Percentiles rank a stretch among this genome's conserved stretches.
Evolutionary conservation across 257 asterid genomes (phyloP).

Genomic region (Primulina eburnea): DNA sequence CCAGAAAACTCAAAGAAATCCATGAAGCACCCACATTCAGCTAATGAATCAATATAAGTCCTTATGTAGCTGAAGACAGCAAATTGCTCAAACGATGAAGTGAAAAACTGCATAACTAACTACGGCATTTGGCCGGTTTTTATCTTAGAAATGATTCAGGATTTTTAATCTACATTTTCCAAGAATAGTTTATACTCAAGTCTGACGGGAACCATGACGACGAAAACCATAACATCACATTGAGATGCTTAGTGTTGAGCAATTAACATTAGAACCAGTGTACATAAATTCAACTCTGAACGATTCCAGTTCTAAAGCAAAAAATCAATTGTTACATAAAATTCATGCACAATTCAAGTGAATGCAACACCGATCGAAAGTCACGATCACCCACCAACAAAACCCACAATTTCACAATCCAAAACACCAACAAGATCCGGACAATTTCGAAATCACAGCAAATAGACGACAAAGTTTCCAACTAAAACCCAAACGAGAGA

Average conservation of each 20-base stretch:
- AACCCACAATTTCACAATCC: constrained; percentile 1
- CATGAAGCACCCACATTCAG: constrained; percentile 10
- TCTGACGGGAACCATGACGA: neutral
- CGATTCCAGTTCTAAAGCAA: neutral
- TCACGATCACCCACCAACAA: neutral
- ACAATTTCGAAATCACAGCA: neutral
- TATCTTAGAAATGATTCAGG: neutral
- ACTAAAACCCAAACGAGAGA: constrained; percentile 16
- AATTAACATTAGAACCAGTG: neutral
- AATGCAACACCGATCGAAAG: constrained; percentile 5
- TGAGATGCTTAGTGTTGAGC: neutral
- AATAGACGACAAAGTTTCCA: neutral
- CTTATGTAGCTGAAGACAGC: constrained; percentile 9
- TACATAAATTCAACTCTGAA: constrained; percentile 2
- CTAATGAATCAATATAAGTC: constrained; percentile 3
- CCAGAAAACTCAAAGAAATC: constrained; percentile 14
- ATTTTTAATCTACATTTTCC: neutral
- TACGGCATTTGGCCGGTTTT: neutral
- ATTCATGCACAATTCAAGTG: constrained; percentile 5
- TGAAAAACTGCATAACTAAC: constrained; percentile 1
- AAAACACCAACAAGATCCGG: constrained; percentile 24
- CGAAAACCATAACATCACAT: neutral
- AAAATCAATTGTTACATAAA: neutral
- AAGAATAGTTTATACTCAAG: no score
- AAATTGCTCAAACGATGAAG: constrained; percentile 4